Conservation (phyloP, 371 early-diverging fungal genomes). For the Zopfochytrium polystomum region DNA sequence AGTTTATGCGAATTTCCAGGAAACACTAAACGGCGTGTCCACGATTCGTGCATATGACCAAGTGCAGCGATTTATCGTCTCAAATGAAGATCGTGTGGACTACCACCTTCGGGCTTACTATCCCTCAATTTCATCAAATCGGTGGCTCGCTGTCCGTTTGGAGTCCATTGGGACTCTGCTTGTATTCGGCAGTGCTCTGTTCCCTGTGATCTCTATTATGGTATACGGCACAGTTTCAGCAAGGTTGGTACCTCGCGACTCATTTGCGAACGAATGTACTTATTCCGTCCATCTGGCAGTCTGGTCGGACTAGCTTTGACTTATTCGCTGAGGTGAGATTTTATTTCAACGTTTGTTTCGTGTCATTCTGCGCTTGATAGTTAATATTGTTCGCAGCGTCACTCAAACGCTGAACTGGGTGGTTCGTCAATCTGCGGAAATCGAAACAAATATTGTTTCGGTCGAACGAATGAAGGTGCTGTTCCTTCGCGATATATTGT, state of each 20-base stretch:
- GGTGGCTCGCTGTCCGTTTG: slow-evolving; percentile 85
- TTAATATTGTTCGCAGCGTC: no score
- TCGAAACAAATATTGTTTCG: slow-evolving; percentile 70
- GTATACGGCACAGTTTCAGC: slow-evolving; percentile 29
- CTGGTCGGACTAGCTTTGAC: slow-evolving; percentile 72
- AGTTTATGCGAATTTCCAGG: slow-evolving; percentile 73
- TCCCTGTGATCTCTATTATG: slow-evolving; percentile 43
- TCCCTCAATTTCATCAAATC: slow-evolving; percentile 74
- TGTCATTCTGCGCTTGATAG: no score
- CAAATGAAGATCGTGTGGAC: slow-evolving; percentile 74
- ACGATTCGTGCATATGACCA: slow-evolving; percentile 72
- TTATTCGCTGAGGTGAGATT: slow-evolving; percentile 64
- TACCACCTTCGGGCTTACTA: slow-evolving; percentile 76
- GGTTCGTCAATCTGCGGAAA: slow-evolving; percentile 68
- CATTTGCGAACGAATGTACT: no score
- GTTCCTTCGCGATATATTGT: slow-evolving; percentile 34
- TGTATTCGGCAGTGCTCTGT: slow-evolving; percentile 49
- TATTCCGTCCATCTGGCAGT: no score
- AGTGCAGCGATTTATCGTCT: slow-evolving; percentile 65
- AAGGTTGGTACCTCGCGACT: no score
- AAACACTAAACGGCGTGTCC: slow-evolving; percentile 62
- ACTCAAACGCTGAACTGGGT: slow-evolving; percentile 84
- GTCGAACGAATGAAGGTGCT: slow-evolving; percentile 40
- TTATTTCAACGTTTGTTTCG: no score
- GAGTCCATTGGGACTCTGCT: slow-evolving; percentile 66